Evolutionary conservation across 2,329 filamentous ascomycete genomes (phyloP).

Genomic region (Fusarium bactridioides): DNA sequence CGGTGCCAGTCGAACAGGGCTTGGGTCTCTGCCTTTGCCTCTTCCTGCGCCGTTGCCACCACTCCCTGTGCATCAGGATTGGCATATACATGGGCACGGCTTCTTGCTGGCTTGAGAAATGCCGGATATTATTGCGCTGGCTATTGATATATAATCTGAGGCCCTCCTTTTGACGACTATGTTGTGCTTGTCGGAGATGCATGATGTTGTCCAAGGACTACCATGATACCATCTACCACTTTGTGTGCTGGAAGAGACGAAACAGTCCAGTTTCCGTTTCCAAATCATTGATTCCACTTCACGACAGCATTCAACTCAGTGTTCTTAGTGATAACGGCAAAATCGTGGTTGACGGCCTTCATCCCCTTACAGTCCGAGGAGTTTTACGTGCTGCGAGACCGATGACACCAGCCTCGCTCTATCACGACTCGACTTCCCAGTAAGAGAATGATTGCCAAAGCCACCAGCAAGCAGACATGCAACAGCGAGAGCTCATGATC

Average conservation of each 20-base stretch:
- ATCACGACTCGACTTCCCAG: neutral
- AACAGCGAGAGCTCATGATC: fast-evolving
- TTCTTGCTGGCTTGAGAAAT: neutral
- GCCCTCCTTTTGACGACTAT: fast-evolving
- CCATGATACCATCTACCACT: neutral
- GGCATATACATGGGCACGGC: fast-evolving
- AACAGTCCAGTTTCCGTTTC: neutral
- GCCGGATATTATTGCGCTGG: neutral
- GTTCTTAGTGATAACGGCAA: neutral
- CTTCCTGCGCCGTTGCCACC: neutral
- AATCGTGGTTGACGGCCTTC: fast-evolving
- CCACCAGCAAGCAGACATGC: fast-evolving
- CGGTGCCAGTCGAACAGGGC: fast-evolving
- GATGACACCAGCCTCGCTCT: neutral
- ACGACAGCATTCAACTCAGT: fast-evolving
- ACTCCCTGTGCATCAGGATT: fast-evolving
- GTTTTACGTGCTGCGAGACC: neutral
- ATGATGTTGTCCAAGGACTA: neutral
- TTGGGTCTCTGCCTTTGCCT: neutral
- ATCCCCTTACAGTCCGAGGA: neutral
- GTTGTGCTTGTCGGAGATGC: fast-evolving
- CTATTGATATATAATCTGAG: neutral
- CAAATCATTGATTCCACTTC: neutral
- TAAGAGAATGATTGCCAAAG: neutral
- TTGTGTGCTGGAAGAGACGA: neutral